These are phyloP conservation scores for Elsinoe perseae DNA, from an alignment of 2,329 filamentous ascomycete species.

Conservation along the genomic window DNA sequence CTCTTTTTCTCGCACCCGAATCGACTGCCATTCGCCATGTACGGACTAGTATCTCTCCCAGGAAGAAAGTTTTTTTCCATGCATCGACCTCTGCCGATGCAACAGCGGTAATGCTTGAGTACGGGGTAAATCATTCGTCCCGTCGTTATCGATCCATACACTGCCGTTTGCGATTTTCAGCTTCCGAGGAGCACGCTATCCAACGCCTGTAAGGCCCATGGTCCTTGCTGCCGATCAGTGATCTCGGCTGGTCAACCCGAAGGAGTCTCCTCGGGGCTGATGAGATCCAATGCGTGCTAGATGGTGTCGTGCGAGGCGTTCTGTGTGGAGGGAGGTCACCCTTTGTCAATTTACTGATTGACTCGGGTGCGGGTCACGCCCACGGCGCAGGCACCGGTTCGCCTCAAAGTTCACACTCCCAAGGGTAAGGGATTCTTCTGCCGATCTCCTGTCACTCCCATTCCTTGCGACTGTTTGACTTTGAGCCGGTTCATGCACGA, in stretches of 20 bases:
- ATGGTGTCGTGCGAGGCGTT: conserved; percentile 4
- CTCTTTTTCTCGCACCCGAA: not conserved
- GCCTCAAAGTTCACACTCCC: conserved; percentile 4
- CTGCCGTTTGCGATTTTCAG: not conserved
- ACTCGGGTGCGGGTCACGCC: not conserved
- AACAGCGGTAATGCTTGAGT: not conserved
- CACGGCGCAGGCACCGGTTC: not conserved
- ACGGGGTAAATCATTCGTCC: not conserved
- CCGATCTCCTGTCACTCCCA: conserved; percentile 14
- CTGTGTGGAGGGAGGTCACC: not conserved
- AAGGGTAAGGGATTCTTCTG: not conserved
- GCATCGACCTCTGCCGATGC: conserved; percentile 1
- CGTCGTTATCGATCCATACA: not conserved
- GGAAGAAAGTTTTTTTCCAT: not conserved
- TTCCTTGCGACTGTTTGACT: conserved; percentile 5
- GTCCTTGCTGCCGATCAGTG: conserved; percentile 6
- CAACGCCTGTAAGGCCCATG: conserved; percentile 1
- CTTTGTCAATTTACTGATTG: conserved; percentile 9
- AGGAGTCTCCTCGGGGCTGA: conserved; percentile 3
- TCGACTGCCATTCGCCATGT: not conserved
- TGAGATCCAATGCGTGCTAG: not conserved
- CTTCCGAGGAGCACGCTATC: not conserved
- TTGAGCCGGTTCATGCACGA: conserved; percentile 6
- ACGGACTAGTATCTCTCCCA: not conserved
- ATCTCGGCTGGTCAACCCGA: conserved; percentile 8